Percentiles rank a stretch among this genome's conserved stretches.
phyloP scores from a whole-genome alignment of 768 basidiomycete genomes.

The Strobilomyces confusus region DNA sequence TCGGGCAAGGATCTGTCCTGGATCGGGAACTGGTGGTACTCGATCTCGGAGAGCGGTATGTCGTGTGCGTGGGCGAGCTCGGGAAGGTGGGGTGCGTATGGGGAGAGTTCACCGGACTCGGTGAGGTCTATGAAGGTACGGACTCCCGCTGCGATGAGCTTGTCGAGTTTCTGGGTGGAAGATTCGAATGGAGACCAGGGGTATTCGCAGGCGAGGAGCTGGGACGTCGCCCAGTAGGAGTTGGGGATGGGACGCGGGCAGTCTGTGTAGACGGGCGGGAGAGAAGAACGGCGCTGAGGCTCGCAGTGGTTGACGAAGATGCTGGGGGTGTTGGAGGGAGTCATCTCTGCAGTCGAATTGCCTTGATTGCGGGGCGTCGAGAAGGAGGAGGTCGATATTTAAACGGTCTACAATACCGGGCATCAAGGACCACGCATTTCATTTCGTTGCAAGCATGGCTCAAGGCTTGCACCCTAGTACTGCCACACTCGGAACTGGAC shows the following conservation, averaged over 20 bases:
- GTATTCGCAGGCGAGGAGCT: slow-evolving; percentile 77
- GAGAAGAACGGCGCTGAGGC: slow-evolving; percentile 19
- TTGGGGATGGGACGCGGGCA: slow-evolving; percentile 70
- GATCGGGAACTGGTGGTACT: slow-evolving; percentile 79
- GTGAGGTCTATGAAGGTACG: slow-evolving; percentile 84
- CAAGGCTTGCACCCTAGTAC: slow-evolving; percentile 5
- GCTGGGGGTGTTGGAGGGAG: slow-evolving; percentile 6
- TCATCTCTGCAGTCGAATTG: slow-evolving; percentile 2
- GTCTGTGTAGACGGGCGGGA: slow-evolving; percentile 13
- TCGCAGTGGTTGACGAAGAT: slow-evolving; percentile 8
- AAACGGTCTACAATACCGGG: slow-evolving; percentile 3
- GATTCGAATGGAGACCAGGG: slow-evolving; percentile 62
- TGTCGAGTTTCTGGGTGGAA: slow-evolving; percentile 66
- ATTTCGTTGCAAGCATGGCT: slow-evolving; percentile 8
- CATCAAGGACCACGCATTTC: slow-evolving; percentile 1
- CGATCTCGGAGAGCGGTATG: slow-evolving; percentile 52
- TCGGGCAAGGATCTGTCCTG: slow-evolving; percentile 66
- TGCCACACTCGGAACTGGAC: slow-evolving; percentile 11
- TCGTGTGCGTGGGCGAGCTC: slow-evolving; percentile 50
- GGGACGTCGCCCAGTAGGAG: slow-evolving; percentile 77
- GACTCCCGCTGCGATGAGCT: slow-evolving; percentile 65
- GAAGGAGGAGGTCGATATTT: slow-evolving; percentile 9
- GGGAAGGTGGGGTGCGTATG: slow-evolving; percentile 56
- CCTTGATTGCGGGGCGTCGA: slow-evolving; percentile 5
- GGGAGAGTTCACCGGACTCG: slow-evolving; percentile 70